Base-by-base conservation (phyloP, 331 rosid species). In the Telfairia occidentalis region DNA sequence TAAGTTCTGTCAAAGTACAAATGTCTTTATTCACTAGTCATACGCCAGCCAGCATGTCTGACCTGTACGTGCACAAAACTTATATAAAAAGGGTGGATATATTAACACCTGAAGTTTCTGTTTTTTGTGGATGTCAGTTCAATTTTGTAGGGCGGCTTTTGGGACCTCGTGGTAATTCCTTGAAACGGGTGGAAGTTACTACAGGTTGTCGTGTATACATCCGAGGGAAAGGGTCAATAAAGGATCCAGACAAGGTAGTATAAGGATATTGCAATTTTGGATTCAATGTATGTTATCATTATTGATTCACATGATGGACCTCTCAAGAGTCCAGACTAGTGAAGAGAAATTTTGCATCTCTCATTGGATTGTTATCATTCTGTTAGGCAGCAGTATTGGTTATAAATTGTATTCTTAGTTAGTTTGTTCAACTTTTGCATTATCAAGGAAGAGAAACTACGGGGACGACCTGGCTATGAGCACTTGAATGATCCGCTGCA, bases 381-480 rank as follows among this genome's bases (percentile, higher is more conserved):
- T 40, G 45, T 53, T 73, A 0, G n/a, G 16, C 28, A 32, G 30
- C 40, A 19, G 6, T 55, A 73, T 73, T 13, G 30, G 32, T 42
- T 69, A 46, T 70, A 30, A 54, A 61, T 73, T 69, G n/a, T 45
- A 12, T 26, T 37, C 76, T 24, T 55, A 21, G 71, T 84, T n/a
- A 37, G 10, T 42, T 37, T 58, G 32, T 40, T 24, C 24, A 57
- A 30, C 35, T 55, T 82, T 76, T 70, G 76, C 58, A 64, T 75
- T 86, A 74, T 83, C 45, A 71, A 90, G 98, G 98, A 93, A 83
- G 97, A 93, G 85, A 93, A 90, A 76, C 92, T 93, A 35, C 87
- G 97, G 76, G 97, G 98, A 90, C 84, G 96, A 78, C 98, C 98
- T 15, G 98, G 98, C 81, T 93, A 93, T 78, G 98, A 93, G 80